Percentiles rank a stretch among this genome's conserved stretches.
Evolutionary conservation across 805 yeast genomes (phyloP).

Genomic region (Priceomyces fermenticarens): DNA sequence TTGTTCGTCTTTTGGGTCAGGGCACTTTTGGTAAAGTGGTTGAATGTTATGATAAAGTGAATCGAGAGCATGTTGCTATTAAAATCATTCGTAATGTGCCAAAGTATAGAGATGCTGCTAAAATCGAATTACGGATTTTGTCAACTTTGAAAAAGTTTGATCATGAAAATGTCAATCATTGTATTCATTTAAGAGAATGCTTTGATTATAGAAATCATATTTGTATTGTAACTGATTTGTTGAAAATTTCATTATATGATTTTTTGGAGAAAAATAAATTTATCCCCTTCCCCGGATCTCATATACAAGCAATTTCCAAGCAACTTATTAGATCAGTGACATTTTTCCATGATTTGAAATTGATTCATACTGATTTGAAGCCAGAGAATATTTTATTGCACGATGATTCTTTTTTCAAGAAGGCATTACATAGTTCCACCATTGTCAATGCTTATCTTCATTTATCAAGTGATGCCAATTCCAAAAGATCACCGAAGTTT

Average conservation of each 20-base stretch:
- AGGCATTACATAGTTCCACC: constrained; percentile 31
- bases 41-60: constrained; percentile 68
- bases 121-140: constrained; percentile 83
- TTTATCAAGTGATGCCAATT: constrained; percentile 13
- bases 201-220: constrained; percentile 93
- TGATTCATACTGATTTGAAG: constrained; percentile 93
- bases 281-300: constrained; percentile 91
- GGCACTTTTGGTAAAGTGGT: constrained; percentile 93
- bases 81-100: constrained; percentile 90
- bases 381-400: constrained; percentile 88
- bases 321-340: constrained; percentile 85
- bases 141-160: constrained; percentile 72
- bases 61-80: constrained; percentile 71
- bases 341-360: constrained; percentile 81
- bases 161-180: constrained; percentile 62
- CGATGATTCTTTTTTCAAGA: constrained; percentile 45
- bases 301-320: constrained; percentile 82
- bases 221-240: constrained; percentile 85
- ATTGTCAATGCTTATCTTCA: constrained; percentile 31
- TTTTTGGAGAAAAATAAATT: constrained; percentile 81
- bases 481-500: constrained; percentile 27
- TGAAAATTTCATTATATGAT: constrained; percentile 84
- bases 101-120: constrained; percentile 93
- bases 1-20: constrained; percentile 73
- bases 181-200: constrained; percentile 84